Conservation (phyloP, 2,329 filamentous ascomycete species). For the Talaromyces pinophilus region DNA sequence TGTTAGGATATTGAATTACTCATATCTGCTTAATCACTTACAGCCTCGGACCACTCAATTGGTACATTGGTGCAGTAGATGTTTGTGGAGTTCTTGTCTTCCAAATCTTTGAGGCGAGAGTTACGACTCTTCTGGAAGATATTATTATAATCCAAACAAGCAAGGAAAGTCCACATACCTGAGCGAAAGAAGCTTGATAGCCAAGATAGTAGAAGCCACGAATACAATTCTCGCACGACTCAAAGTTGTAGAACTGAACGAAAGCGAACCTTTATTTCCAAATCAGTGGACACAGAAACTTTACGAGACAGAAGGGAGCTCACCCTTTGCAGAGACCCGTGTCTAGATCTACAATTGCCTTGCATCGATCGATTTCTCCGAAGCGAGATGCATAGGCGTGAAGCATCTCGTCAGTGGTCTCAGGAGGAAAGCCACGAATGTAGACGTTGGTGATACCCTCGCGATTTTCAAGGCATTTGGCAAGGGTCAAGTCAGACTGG, state of each 20-base stretch:
- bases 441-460: conserved; percentile 97
- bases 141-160: conserved; percentile 2
- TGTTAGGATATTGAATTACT: neutral
- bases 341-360: conserved; percentile 95
- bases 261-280: conserved; percentile 77
- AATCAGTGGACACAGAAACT: conserved; percentile 23
- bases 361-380: conserved; percentile 91
- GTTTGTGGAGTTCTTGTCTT: conserved; percentile 87
- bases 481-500: conserved; percentile 83
- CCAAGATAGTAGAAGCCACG: conserved; percentile 91
- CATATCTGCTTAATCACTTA: conserved; percentile 46
- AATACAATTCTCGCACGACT: conserved; percentile 92
- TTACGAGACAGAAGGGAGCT: conserved; percentile 32
- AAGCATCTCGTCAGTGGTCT: conserved; percentile 89
- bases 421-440: conserved; percentile 91
- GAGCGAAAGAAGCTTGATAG: conserved; percentile 96
- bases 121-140: conserved; percentile 85
- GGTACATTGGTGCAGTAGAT: conserved; percentile 97
- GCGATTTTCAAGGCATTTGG: conserved; percentile 91
- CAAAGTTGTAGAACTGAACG: conserved; percentile 86
- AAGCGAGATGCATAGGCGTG: conserved; percentile 82
- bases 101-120: conserved; percentile 92
- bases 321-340: conserved; percentile 96
- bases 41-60: conserved; percentile 85
- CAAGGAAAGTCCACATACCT: conserved; percentile 55